Evolutionary conservation across 768 basidiomycete species (phyloP).

Genomic region (Mycena galericulata): DNA sequence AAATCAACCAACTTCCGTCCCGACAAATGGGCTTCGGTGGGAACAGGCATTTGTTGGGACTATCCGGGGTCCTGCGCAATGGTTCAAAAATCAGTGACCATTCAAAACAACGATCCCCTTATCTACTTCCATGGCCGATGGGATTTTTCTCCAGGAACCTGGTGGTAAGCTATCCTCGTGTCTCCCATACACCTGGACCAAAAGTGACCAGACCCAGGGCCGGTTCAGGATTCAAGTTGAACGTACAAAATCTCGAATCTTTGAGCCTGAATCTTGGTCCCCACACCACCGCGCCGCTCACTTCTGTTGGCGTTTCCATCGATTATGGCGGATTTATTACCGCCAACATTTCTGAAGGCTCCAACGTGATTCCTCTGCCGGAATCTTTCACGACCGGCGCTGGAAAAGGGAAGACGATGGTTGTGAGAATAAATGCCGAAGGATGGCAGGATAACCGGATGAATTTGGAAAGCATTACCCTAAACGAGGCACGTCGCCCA

Average conservation of each 20-base stretch:
- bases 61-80: too few relatives aligned
- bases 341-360: conserved; percentile 60
- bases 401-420: conserved; percentile 30
- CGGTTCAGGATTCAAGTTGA: conserved; percentile 65
- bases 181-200: background rate
- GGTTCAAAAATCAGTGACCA: conserved; percentile 21
- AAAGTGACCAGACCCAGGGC: conserved; percentile 49
- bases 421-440: conserved; percentile 62
- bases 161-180: conserved; percentile 56
- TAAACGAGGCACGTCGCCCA: conserved; percentile 54
- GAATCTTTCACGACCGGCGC: background rate
- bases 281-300: conserved; percentile 61
- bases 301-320: conserved; percentile 61
- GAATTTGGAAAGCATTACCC: conserved; percentile 58
- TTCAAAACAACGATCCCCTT: conserved; percentile 53
- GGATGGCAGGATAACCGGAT: conserved; percentile 73
- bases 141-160: conserved; percentile 64
- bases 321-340: conserved; percentile 59
- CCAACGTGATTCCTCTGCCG: conserved; percentile 56
- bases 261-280: conserved; percentile 60
- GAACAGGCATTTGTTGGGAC: too few relatives aligned
- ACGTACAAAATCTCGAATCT: conserved; percentile 55
- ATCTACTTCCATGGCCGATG: conserved; percentile 66
- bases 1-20: too few relatives aligned
- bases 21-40: too few relatives aligned